Evolutionary conservation across 441 rosid genomes (phyloP), one percentile per base, ranked within the genome.

Genomic region (Hura crepitans): DNA sequence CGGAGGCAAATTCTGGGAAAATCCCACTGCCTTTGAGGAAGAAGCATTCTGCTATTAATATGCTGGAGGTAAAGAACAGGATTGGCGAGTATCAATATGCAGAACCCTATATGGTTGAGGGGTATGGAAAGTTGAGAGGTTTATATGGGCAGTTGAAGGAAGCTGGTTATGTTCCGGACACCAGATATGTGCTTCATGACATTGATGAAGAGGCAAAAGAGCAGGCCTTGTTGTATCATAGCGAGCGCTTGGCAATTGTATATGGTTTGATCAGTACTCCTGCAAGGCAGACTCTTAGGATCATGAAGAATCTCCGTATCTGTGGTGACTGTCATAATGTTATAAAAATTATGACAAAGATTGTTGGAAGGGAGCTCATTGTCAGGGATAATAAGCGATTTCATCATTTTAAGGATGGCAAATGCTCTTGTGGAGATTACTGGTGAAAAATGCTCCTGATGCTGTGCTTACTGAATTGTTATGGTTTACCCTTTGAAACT

Each of bases 311-410:
- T 71, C 87, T 88, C 28, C 78, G 88, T 31, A 84, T 87, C 23
- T 87, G 90, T 5, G 90, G 92, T 2, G 90, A 85, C 58, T 87
- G 92, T 72, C 90, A 86, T 72, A 86, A 86, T 45, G 90, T 89
- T 1, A 82, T 86, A 56, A 88, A 88, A 68, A 83, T 86, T 72
- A 88, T 88, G 93, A 86, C 90, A 0, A 82, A 69, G 82, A 85
- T 86, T 60, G 91, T 88, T 63, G 88, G 88, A 23, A 85, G 89
- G 81, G 91, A 88, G 74, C 84, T 86, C 51, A 86, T 88, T 61
- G 91, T 85, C 35, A 74, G 91, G 78, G 93, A 88, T 67, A 88
- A 84, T 82, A 88, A 88, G 81, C 76, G 88, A 61, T 88, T 88
- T 62, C 89, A 85, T 80, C 89, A 88, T 71, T 88, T 88, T 79